Base-by-base conservation (phyloP, 805 yeast species). In the Metschnikowia shivogae region DNA sequence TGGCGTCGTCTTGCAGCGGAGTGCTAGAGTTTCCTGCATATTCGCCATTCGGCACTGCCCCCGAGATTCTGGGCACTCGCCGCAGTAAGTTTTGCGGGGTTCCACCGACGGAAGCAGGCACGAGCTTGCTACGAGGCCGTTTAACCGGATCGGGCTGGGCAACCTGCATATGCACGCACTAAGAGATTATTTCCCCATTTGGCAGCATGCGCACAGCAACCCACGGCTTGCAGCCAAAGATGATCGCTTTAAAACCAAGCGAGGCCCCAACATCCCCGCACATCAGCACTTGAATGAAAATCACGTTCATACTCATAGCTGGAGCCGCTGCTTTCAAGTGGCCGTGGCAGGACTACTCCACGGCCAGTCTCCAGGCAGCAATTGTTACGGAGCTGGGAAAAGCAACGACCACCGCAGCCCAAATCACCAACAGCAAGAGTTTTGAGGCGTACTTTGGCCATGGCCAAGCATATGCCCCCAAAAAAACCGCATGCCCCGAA, bases 381-480 rank as follows among this genome's bases (percentile, higher is more conserved):
- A 19, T 42, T 14, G 43, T 42, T 13, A 46, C 49, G 6, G 13
- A 26, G 5, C 31, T 27, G 31, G 39, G 39, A 19, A 8, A 29
- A 5, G 28, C 38, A n/a, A 20, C 36, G 6, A 28, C 14, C 5
- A 26, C 35, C 11, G 31, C 28, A 2, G 36, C 34, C 12, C 20
- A 36, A 26, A n/a, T 14, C 31, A 37, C 40, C 32, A 37, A 37
- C 27, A 17, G 26, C 26, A 37, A 37, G 17, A 37, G 40, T 22
- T 37, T 37, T 12, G 40, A 37, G 33, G 43, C 46, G 4, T 42
- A 39, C 26, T 46, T 29, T 13, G 46, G 42, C 8, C 34, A 46
- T 22, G 47, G 58, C 12, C 51, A 57, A 39, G 58, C 63, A 1
- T 69, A 68, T 43, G 57, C 57, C 13, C 74, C 74, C 2, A 52